These are phyloP conservation scores for Termitomyces sp. DNA, from an alignment of 768 basidiomycete genomes.

Conservation along the genomic window DNA sequence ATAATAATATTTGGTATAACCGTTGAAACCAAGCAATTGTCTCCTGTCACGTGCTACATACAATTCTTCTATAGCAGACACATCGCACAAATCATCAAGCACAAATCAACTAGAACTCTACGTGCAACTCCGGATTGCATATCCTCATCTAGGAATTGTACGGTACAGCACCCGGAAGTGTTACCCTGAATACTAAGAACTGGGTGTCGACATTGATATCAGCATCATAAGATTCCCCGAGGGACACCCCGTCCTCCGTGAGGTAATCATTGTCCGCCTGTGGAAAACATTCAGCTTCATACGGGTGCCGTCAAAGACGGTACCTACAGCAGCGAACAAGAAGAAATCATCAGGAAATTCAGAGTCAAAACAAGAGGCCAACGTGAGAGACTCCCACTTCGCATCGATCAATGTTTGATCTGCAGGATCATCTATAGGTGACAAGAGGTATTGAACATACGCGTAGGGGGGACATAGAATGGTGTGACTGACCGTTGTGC, in stretches of 20 bases:
- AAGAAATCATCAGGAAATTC: slow-evolving; percentile 61
- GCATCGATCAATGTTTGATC: slow-evolving; percentile 52
- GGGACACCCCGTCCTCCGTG: slow-evolving; percentile 45
- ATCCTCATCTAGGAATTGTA: neutral
- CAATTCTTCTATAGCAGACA: too few species aligned
- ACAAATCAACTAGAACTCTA: neutral
- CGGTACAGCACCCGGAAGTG: slow-evolving; percentile 35
- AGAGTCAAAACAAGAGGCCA: slow-evolving; percentile 48
- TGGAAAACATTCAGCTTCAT: neutral
- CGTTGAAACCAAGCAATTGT: neutral
- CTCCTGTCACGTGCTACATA: neutral
- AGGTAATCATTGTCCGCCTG: slow-evolving; percentile 65
- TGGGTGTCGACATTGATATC: slow-evolving; percentile 57
- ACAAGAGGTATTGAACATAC: neutral
- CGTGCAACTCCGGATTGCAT: neutral
- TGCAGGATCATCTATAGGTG: slow-evolving; percentile 21
- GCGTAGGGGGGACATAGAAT: neutral
- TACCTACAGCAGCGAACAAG: slow-evolving; percentile 54
- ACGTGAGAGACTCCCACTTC: slow-evolving; percentile 65
- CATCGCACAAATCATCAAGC: too few species aligned
- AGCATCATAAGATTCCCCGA: slow-evolving; percentile 47
- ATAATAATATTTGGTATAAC: neutral
- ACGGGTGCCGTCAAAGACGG: neutral
- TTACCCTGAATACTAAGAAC: slow-evolving; percentile 57
- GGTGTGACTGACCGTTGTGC: slow-evolving; percentile 39